These are phyloP conservation scores for Acanthamoeba healyi DNA, from an alignment of 208 protist species.

Conservation along the genomic window DNA sequence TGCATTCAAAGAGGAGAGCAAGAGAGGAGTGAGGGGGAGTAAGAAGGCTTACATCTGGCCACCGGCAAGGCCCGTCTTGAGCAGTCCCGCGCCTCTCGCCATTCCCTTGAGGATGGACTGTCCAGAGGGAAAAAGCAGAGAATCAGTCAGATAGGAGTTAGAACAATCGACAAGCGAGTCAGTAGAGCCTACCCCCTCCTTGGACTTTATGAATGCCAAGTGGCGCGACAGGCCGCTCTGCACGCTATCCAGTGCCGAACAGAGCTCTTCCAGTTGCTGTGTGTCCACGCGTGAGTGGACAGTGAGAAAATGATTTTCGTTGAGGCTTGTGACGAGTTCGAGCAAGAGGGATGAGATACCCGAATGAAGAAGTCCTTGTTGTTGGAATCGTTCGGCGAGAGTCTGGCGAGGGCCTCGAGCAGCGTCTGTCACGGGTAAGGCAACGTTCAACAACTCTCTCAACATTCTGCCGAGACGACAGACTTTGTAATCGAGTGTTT, in stretches of 20 bases:
- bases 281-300: background rate
- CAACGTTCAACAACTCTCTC: background rate
- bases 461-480: too few species aligned
- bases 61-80: background rate
- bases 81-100: background rate
- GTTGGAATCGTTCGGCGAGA: conserved; percentile 4
- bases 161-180: too few species aligned
- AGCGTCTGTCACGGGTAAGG: background rate
- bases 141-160: background rate
- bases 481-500: background rate
- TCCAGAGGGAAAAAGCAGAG: background rate
- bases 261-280: conserved; percentile 18
- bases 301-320: background rate
- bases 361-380: conserved; percentile 32
- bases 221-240: conserved; percentile 27
- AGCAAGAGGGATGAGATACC: background rate
- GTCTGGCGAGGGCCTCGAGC: conserved; percentile 2
- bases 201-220: conserved; percentile 22
- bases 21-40: background rate
- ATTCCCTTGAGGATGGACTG: conserved; percentile 25
- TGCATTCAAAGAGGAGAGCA: too few species aligned
- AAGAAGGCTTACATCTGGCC: background rate
- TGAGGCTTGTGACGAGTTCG: background rate
- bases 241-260: background rate
- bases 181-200: background rate